These are phyloP conservation scores for Aspergillus heteromorphus DNA, from an alignment of 495 filamentous ascomycete genomes.

Conservation along the genomic window DNA sequence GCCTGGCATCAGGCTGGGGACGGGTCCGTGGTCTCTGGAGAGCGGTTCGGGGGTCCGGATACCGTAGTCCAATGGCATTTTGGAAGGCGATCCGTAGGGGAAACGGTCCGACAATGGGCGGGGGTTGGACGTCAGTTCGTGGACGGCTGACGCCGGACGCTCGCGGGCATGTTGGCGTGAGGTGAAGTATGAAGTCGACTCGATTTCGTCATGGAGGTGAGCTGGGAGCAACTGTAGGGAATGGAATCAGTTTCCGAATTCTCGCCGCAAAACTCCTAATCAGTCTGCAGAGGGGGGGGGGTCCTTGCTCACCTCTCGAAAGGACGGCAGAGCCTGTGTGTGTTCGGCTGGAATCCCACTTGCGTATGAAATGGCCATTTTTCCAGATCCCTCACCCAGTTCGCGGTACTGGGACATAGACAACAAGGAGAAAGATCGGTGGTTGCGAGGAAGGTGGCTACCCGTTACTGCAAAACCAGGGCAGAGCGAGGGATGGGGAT, in stretches of 20 bases:
- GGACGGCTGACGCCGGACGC: constrained; percentile 27
- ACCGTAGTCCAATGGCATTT: constrained; percentile 27
- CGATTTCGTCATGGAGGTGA: constrained; percentile 45
- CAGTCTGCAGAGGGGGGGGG: background rate
- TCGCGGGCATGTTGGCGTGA: constrained; percentile 30
- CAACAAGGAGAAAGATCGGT: constrained; percentile 5
- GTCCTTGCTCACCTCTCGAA: constrained; percentile 35
- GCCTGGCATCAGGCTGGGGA: constrained; percentile 5
- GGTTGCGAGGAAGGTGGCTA: background rate
- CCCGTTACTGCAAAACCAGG: constrained; percentile 3
- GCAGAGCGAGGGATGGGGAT: background rate
- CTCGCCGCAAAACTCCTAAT: background rate
- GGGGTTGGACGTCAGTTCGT: constrained; percentile 28
- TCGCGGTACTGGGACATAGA: constrained; percentile 40
- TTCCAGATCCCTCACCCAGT: constrained; percentile 31
- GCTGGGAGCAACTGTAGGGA: constrained; percentile 35
- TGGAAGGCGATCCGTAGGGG: constrained; percentile 15
- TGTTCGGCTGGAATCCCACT: constrained; percentile 32
- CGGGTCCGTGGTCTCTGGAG: constrained; percentile 11
- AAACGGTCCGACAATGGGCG: constrained; percentile 24
- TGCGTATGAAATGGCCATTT: constrained; percentile 44
- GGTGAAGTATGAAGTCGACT: constrained; percentile 37
- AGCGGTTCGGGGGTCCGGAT: constrained; percentile 6
- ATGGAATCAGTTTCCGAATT: constrained; percentile 6
- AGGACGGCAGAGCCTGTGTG: constrained; percentile 39